phyloP scores from a whole-genome alignment of 2,329 filamentous ascomycete genomes.

The Aureobasidium sp. region DNA sequence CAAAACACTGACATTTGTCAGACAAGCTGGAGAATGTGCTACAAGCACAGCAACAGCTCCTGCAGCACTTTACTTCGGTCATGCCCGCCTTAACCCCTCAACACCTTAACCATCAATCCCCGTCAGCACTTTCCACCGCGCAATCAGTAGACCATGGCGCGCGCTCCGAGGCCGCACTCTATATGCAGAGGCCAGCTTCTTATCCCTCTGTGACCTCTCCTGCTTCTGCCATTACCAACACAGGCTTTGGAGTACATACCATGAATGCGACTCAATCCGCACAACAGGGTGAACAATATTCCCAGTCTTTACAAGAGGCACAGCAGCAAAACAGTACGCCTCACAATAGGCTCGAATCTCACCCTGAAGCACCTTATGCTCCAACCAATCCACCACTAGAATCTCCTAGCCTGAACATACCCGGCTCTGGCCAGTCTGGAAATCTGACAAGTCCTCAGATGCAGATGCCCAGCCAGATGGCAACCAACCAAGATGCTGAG shows the following conservation, averaged over 20 bases:
- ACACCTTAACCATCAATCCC: constrained; percentile 9
- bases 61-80: constrained; percentile 35
- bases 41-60: constrained; percentile 39
- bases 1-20: constrained; percentile 20
- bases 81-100: constrained; percentile 18
- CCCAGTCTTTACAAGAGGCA: constrained; percentile 13
- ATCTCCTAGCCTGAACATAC: constrained; percentile 52
- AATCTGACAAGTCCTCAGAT: neutral
- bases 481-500: constrained; percentile 36
- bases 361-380: constrained; percentile 24
- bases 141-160: constrained; percentile 31
- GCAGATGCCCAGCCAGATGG: constrained; percentile 21
- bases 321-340: constrained; percentile 20
- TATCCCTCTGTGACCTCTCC: constrained; percentile 23
- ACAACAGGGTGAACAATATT: neutral
- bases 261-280: neutral
- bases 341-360: constrained; percentile 11
- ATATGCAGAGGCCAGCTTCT: constrained; percentile 38
- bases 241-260: neutral
- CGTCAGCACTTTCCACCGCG: constrained; percentile 5
- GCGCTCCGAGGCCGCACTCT: constrained; percentile 40
- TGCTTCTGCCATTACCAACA: neutral
- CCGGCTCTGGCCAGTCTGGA: constrained; percentile 32
- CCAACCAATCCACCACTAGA: constrained; percentile 42
- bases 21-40: constrained; percentile 42